Base-by-base conservation (phyloP, 2,329 filamentous ascomycete genomes). In the Trichoderma cornu-damae region DNA sequence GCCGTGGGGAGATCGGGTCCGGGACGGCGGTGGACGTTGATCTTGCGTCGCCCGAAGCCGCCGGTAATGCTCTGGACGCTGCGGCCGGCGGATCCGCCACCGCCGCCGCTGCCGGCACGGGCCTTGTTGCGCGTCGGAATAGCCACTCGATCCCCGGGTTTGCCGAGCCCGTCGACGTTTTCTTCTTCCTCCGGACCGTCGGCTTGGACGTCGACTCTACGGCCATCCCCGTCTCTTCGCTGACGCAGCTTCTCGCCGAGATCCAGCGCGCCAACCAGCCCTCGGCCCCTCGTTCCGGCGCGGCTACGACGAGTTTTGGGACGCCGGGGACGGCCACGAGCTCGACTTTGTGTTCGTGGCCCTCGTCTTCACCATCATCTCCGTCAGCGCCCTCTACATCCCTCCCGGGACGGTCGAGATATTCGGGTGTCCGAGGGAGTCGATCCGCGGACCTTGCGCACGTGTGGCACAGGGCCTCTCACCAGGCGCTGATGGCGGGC, bases 301-400 rank as follows among this genome's bases (percentile, higher is more conserved):
- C 12, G 61, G 65, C 51, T 70, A 69, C 51, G 60, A 62, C 1
- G 38, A 42, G 11, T 65, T 70, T 26, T 70, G 68, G 68, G 57
- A 63, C 4, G 59, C 44, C 14, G 59, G 59, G 4, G 46, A 66
- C 3, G 54, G 30, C 18, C 59, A 20, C 12, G 61, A 68, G 20
- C 61, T 67, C 18, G 66, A 69, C 58, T 59, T 70, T 4, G 66
- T 69, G 32, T 70, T 68, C 67, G 53, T 69, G 7, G 66, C 68
- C 2, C 61, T 70, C 3, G 56, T 70, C 9, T 67, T 65, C 40
- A 64, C 64, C 26, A 63, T 70, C 18, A 62, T 70, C 16, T 69
- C 67, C 4, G 58, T 64, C 28, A 65, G 64, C 49, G 66, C 67
- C 3, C 61, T 70, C 12, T 67, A 65, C 30, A 60, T 66, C 5